Percentiles rank a stretch among this genome's conserved stretches.
phyloP scores from a whole-genome alignment of 148 eudicot genomes.

The Chenopodium formosanum region DNA sequence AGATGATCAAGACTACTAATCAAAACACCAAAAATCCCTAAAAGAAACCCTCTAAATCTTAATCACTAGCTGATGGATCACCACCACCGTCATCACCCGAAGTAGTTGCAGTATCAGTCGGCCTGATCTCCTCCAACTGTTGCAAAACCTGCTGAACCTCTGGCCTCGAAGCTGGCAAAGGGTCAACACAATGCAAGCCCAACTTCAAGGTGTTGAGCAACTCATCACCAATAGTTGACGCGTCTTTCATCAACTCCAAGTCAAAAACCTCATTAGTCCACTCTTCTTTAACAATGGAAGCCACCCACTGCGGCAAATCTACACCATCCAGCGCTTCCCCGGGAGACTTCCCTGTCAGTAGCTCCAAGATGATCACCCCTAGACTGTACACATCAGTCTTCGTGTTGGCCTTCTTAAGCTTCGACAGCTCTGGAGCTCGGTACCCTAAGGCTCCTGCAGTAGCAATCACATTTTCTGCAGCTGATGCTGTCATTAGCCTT shows the following conservation, averaged over 20 bases:
- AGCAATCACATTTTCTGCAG: constrained; percentile 68
- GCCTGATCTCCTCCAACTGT: constrained; percentile 72
- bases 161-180: constrained; percentile 67
- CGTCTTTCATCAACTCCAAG: constrained; percentile 74
- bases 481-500: constrained; percentile 70
- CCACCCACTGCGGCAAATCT: constrained; percentile 90
- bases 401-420: constrained; percentile 73
- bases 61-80: constrained; percentile 45
- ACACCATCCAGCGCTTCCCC: constrained; percentile 73
- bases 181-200: constrained; percentile 86
- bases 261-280: constrained; percentile 93
- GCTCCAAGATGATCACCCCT: constrained; percentile 76
- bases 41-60: background rate
- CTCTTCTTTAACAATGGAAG: constrained; percentile 79
- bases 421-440: constrained; percentile 85
- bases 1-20: constrained; percentile 1
- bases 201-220: constrained; percentile 71
- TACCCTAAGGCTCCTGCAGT: constrained; percentile 84
- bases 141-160: constrained; percentile 69
- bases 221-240: constrained; percentile 69
- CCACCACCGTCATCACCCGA: constrained; percentile 62
- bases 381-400: constrained; percentile 83
- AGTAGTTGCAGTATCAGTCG: constrained; percentile 32
- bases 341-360: constrained; percentile 79
- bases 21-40: constrained; percentile 23